Base-by-base conservation (phyloP, 2,329 filamentous ascomycete species). In the Penicillium sp. region DNA sequence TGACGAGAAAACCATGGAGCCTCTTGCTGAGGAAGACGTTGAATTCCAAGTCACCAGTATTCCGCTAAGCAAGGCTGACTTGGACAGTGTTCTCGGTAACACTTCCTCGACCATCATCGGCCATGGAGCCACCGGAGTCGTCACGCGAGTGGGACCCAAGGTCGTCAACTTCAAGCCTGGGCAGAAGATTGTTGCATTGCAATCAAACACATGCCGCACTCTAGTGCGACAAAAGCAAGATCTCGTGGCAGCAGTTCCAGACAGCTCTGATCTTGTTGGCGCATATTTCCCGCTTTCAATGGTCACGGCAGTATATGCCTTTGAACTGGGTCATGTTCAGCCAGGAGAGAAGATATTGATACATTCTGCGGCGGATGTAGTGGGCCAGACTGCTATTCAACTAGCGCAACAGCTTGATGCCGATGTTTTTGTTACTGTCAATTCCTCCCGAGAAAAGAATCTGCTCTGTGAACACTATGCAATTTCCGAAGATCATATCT, bases 31-130 rank as follows among this genome's bases (percentile, higher is more conserved):
- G 16, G 59, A 64, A 9, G 30, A 62, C 1, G 47, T 71, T n/a
- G 64, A 69, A 28, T 63, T 71, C n/a, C 46, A 67, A n/a, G 57
- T 62, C 18, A 55, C 57, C 14, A 66, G 64, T 1, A 60, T 60
- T n/a, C 66, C 65, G 12, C 24, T 69, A 28, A 69, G 66, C 56
- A 68, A 65, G 58, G 59, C 58, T 12, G 66, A 66, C 42, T 53
- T 65, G 24, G 52, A 64, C 53, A 50, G 60, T 33, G 57, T 58
- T n/a, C 46, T 64, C 40, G 62, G 62, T 12, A 62, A 64, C 47
- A 42, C 63, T 4, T 47, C 57, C 5, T 52, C 60, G 16, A 28
- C 33, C 7, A 14, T 52, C 4, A 55, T 69, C 33, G 67, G 66
- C 11, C 43, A 60, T 2, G 68, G 70, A 46, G 62, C 61, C 42